Base-by-base conservation (phyloP, 2,329 filamentous ascomycete genomes). In the Plenodomus lindquistii region DNA sequence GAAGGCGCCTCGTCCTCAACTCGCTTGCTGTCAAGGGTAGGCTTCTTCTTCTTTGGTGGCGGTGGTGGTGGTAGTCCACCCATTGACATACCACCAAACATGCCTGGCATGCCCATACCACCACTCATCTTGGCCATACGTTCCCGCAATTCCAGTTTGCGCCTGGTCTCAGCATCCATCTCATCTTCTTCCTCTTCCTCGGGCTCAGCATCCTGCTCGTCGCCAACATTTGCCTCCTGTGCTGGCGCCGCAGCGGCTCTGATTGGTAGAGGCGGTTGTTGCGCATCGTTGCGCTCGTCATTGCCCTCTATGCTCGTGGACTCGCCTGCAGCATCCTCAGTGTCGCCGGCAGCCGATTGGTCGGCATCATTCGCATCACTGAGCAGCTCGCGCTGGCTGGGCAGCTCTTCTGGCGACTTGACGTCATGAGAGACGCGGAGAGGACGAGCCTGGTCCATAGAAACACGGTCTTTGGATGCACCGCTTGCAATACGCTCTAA, bases 111-210 rank as follows among this genome's bases (percentile, higher is more conserved):
- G 39, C 91, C 91, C 90, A 96, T 96, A 36, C 93, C 93, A 46
- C 93, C 93, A 60, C 93, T 96, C 88, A 99, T 94, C 75, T 96
- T 97, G 38, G 94, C 94, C 91, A 99, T 99, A 62, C 94, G 85
- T 53, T 94, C 91, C 51, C 94, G 85, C 24, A 99, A 79, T 69
- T 97, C 93, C 74, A 96, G 86, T 68, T 87, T 89, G 43, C 92
- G 87, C 59, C 84, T 86, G 18, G 90, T 81, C 70, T 99, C 94
- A 1, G 91, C 91, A 64, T 97, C 92, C 42, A 95, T 79, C 15
- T 96, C 90, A 21, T 92, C 89, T 40, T 92, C 89, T 24, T 91
- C 87, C 10, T 57, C 57, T 2, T 81, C 82, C 16, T 81, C 81
- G 11, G 38, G 19, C 18, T 81, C 80, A 15, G 76, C 75, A 19